Evolutionary conservation across 148 eudicot genomes (phyloP).

Genomic region (Gaultheria prostrata): DNA sequence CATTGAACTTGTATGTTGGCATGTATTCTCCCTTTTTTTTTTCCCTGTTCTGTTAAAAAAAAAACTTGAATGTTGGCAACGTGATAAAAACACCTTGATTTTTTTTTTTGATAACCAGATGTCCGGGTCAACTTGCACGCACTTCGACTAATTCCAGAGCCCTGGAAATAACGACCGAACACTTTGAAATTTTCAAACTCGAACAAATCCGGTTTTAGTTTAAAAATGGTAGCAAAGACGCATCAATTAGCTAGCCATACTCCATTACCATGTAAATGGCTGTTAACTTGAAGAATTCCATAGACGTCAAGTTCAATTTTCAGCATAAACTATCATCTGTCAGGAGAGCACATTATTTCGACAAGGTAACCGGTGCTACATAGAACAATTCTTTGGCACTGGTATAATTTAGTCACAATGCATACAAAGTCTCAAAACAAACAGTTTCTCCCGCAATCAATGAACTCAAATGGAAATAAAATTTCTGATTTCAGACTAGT

Average conservation of each 20-base stretch:
- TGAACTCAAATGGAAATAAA: neutral
- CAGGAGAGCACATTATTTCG: neutral
- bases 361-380: neutral
- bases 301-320: neutral
- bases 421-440: neutral
- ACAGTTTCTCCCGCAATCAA: neutral
- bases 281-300: neutral
- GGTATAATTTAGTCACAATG: neutral
- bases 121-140: too few relatives aligned
- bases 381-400: neutral
- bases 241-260: neutral
- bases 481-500: neutral
- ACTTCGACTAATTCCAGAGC: too few relatives aligned
- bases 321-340: neutral
- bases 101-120: too few relatives aligned
- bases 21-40: too few relatives aligned
- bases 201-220: neutral
- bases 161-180: too few relatives aligned
- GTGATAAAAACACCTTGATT: too few relatives aligned
- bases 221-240: neutral
- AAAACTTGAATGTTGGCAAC: too few relatives aligned
- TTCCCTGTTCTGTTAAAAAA: too few relatives aligned
- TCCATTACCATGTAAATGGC: neutral
- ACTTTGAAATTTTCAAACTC: neutral
- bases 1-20: too few relatives aligned